Evolutionary conservation across 371 early-diverging fungal species (phyloP), one percentile per base, ranked within the genome.

Genomic region (Rhizomucor pusillus): DNA sequence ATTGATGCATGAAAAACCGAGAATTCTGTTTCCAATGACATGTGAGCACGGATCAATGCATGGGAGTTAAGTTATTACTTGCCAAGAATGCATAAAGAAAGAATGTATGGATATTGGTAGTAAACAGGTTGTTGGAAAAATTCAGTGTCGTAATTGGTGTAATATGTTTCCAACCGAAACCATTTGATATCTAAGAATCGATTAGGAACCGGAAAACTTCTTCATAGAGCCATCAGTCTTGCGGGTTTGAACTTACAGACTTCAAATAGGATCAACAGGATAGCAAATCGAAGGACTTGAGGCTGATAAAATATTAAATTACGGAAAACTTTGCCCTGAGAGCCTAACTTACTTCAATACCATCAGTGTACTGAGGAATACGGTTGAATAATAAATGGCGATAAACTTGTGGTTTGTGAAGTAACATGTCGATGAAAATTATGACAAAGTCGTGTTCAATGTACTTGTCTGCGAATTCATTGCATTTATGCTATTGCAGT

Each of bases 381-480:
- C 88, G 72, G 67, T 97, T 97, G 62, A 91, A 88, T 13, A 97
- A 64, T 44, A 97, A 52, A 64, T 97, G 97, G 2, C 95, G 82
- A 70, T 94, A 97, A 0, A 92, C 95, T 50, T 92, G 92, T 36
- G 88, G 86, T 67, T 93, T 92, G 66, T 90, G 92, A 51, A 97
- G 73, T 13, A 96, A 69, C 92, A 95, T 87, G 74, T 97, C 97
- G 59, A 96, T 92, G 67, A 95, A 93, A 55, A 93, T 84, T 51
- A 95, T 85, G 11, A 93, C 83, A 65, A 84, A 81, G 65, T 96
- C 97, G 60, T 89, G 88, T 67, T 97, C 97, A 43, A 96, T 82
- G 69, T 97, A 97, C 66, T 92, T 92, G 79, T 97, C 97, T 36
- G 91, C 94, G 62, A 96, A 90, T 34, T 81, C 72, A 36, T 88